These are phyloP conservation scores for Sclerotinia minor DNA, from an alignment of 2,329 filamentous ascomycete genomes.

Conservation along the genomic window DNA sequence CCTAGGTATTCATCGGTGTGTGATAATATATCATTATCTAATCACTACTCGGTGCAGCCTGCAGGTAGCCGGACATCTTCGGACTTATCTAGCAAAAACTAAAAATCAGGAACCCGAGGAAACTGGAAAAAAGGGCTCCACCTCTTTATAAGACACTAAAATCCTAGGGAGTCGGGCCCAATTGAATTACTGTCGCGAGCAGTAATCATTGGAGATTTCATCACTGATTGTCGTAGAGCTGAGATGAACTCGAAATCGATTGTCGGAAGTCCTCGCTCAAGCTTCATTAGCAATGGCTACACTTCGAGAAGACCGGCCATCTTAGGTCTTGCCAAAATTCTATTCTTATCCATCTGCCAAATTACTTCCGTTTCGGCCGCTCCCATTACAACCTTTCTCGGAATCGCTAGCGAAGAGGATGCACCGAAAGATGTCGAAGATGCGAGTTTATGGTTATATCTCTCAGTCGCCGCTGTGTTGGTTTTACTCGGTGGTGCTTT, in stretches of 20 bases:
- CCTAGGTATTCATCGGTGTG: too few species aligned
- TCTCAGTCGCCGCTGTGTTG: slow-evolving; percentile 73
- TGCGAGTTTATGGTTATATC: slow-evolving; percentile 75
- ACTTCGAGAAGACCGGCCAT: slow-evolving; percentile 50
- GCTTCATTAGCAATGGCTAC: slow-evolving; percentile 40
- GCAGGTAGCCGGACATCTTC: not conserved
- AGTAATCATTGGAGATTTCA: slow-evolving; percentile 22
- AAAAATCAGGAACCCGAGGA: not conserved
- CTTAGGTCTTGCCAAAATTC: slow-evolving; percentile 53
- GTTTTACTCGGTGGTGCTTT: slow-evolving; percentile 91
- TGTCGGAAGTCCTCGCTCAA: slow-evolving; percentile 27
- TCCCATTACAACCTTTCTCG: slow-evolving; percentile 43
- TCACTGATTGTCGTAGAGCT: slow-evolving; percentile 13
- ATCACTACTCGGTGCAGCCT: too few species aligned
- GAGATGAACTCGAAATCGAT: slow-evolving; percentile 34
- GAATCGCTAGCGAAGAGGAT: slow-evolving; percentile 50
- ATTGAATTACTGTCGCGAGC: slow-evolving; percentile 22
- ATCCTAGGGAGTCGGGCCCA: slow-evolving; percentile 14
- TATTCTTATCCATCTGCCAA: slow-evolving; percentile 51
- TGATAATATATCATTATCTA: not conserved
- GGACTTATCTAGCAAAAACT: not conserved
- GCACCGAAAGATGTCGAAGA: slow-evolving; percentile 55
- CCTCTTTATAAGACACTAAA: slow-evolving; percentile 6
- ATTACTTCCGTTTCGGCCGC: slow-evolving; percentile 40
- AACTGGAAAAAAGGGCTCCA: slow-evolving; percentile 3